Percentiles rank a stretch among this genome's conserved stretches.
These are phyloP conservation scores for Geotrichum aggregatum DNA, from an alignment of 1,139 yeast species.

Conservation along the genomic window DNA sequence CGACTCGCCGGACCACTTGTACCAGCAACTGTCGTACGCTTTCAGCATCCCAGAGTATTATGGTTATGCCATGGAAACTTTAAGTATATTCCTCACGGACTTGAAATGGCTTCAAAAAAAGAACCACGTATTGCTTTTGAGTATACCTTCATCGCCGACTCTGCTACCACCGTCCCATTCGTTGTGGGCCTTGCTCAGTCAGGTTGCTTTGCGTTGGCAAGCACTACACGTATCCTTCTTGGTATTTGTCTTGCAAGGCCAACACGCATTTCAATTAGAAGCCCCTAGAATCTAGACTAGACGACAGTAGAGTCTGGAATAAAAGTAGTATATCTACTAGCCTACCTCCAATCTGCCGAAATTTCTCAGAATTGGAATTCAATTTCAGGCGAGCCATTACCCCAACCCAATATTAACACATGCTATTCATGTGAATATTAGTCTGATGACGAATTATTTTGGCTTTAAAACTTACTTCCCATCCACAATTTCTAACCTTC, in stretches of 20 bases:
- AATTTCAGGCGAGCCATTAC: too few relatives aligned
- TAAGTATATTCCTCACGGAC: slow-evolving; percentile 15
- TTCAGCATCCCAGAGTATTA: slow-evolving; percentile 21
- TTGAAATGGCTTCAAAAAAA: slow-evolving; percentile 12
- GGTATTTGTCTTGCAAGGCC: slow-evolving; percentile 8
- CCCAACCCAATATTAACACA: neutral
- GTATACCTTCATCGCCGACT: neutral
- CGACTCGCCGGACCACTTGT: slow-evolving; percentile 6
- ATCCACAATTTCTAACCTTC: too few relatives aligned
- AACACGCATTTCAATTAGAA: neutral
- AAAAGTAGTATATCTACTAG: too few relatives aligned
- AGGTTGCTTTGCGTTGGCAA: slow-evolving; percentile 12
- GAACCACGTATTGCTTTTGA: slow-evolving; percentile 12
- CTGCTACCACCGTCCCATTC: neutral
- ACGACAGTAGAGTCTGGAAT: too few relatives aligned
- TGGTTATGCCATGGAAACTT: slow-evolving; percentile 16
- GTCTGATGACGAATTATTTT: neutral
- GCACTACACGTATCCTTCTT: slow-evolving; percentile 6
- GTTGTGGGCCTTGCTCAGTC: slow-evolving; percentile 9
- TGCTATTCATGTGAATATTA: neutral
- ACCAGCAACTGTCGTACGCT: slow-evolving; percentile 9
- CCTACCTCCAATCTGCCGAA: too few relatives aligned
- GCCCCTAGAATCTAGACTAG: slow-evolving; percentile 2
- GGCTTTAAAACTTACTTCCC: neutral
- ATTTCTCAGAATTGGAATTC: too few relatives aligned